Percentiles rank a stretch among this genome's conserved stretches.
Conservation (phyloP, 1,284 basidiomycete species). For the Ustilago bromivora region DNA sequence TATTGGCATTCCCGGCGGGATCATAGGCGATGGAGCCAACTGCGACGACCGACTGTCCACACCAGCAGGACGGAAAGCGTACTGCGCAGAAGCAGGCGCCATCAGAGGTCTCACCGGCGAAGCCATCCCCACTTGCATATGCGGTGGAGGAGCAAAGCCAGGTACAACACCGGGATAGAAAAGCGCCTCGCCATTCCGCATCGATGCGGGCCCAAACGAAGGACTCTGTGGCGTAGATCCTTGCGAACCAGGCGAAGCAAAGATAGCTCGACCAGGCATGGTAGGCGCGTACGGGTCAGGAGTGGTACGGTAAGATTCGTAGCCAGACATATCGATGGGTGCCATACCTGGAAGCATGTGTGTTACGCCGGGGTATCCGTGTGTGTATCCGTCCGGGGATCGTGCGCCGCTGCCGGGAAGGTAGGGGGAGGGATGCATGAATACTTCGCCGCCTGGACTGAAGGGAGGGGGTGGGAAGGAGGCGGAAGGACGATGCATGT, state of each 20-base stretch:
- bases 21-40: conserved; percentile 42
- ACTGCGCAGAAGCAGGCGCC: conserved; percentile 34
- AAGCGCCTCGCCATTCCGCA: conserved; percentile 43
- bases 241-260: conserved; percentile 47
- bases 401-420: conserved; percentile 36
- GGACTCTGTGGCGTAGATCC: conserved; percentile 51
- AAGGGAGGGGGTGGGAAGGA: conserved; percentile 40
- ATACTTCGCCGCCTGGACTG: conserved; percentile 36
- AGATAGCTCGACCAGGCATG: conserved; percentile 50
- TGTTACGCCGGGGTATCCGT: conserved; percentile 26
- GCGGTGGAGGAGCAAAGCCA: conserved; percentile 28
- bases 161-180: conserved; percentile 40
- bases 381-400: conserved; percentile 44
- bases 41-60: conserved; percentile 29
- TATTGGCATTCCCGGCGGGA: conserved; percentile 42
- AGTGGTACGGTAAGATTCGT: conserved; percentile 57
- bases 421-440: conserved; percentile 40
- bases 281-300: conserved; percentile 57
- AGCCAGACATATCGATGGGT: conserved; percentile 53
- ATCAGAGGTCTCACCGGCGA: conserved; percentile 28
- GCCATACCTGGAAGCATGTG: conserved; percentile 41
- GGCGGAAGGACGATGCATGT: conserved; percentile 35
- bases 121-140: conserved; percentile 27
- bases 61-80: conserved; percentile 21
- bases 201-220: conserved; percentile 36